Evolutionary conservation across 108 stramenopile species (phyloP).

Genomic region (Aurantiochytrium sp.): DNA sequence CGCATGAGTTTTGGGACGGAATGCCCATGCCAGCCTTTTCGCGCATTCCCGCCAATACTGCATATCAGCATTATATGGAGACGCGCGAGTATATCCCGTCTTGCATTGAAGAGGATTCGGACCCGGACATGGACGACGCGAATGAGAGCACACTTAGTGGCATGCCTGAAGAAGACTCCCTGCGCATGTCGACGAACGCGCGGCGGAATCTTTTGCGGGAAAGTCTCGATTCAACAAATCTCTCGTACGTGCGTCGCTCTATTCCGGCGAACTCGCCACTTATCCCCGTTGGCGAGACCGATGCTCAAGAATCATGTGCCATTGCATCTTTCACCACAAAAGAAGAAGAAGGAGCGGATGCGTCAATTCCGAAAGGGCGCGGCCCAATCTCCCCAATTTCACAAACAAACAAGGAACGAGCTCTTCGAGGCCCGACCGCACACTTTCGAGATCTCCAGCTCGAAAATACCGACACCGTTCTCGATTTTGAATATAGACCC

Average conservation of each 20-base stretch:
- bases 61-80: constrained; percentile 10
- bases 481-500: not conserved
- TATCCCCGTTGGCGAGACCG: not conserved
- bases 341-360: no score
- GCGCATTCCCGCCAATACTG: constrained; percentile 29
- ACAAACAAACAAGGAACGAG: no score
- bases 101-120: not conserved
- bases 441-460: not conserved
- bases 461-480: not conserved
- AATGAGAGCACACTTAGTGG: not conserved
- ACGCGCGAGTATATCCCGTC: not conserved
- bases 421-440: not conserved
- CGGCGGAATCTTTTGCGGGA: not conserved
- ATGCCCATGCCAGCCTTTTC: constrained; percentile 26
- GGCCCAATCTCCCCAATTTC: no score
- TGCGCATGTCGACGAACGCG: not conserved
- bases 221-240: not conserved
- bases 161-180: not conserved
- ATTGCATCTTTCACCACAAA: no score
- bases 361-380: no score
- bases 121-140: not conserved
- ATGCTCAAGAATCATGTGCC: not conserved
- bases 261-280: not conserved
- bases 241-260: not conserved
- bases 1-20: constrained; percentile 37